Evolutionary conservation across 2,329 filamentous ascomycete species (phyloP), one percentile per base, ranked within the genome.

Genomic region (Ophiocordyceps camponoti-rufipedis): DNA sequence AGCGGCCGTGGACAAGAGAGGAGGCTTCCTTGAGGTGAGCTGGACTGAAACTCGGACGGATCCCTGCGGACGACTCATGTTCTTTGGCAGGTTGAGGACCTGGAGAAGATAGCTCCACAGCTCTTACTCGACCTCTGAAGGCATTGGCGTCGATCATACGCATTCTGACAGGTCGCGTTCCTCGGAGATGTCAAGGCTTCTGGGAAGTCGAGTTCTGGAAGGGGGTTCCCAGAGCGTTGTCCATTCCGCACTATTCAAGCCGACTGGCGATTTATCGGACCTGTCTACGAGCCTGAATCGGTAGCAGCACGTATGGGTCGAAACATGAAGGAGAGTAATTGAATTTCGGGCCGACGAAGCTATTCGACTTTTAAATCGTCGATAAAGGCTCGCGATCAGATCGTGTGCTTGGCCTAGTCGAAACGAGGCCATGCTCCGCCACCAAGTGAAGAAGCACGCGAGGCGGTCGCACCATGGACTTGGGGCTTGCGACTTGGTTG

Each of bases 41-140:
- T 4, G 8, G 23, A 23, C 23, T 23, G 23, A 23, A 23, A 11
- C 11, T 28, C 9, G 3, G 12, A 10, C 10, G 7, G 14, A n/a
- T 23, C 18, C 12, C 41, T 28, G 10, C 14, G 5, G 19, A 28
- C 13, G 8, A 9, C 9, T 29, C n/a, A 16, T 29, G 7, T 14
- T 14, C 10, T 31, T 8, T 19, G 23, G 16, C 43, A 88, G 75
- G 80, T 93, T 42, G 86, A 93, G 57, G 88, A 95, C 66, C 58
- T 96, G 48, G 88, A 95, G 65, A 91, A 85, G 62, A 69, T 93
- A 54, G 82, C 84, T 13, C 84, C 85, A 46, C 85, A 94, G 62
- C 65, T 95, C 56, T 63, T 94, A 54, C 69, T 95, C 59, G 89
- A 96, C 62, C 83, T 95, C 50, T 94, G 64, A 71, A 52, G 18